phyloP scores from a whole-genome alignment of 176 grass and related monocot species.

The Oryza meridionalis region DNA sequence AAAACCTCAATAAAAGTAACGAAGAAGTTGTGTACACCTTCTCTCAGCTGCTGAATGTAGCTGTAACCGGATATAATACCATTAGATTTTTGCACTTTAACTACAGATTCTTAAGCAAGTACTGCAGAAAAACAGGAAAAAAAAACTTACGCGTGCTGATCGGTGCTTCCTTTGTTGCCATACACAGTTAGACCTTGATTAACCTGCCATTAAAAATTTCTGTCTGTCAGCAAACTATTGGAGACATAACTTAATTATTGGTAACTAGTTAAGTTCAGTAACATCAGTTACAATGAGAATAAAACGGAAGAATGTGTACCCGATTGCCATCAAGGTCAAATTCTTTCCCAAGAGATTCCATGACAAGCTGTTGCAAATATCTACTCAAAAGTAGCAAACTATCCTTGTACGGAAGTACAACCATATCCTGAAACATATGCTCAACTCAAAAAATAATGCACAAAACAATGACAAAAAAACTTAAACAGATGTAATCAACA shows the following conservation, averaged over 20 bases:
- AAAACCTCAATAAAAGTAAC: slow-evolving; percentile 98
- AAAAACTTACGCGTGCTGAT: slow-evolving; percentile 91
- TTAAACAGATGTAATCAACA: slow-evolving; percentile 17
- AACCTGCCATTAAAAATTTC: slow-evolving; percentile 58
- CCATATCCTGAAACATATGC: slow-evolving; percentile 85
- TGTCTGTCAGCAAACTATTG: slow-evolving; percentile 14
- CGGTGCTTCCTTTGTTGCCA: slow-evolving; percentile 99
- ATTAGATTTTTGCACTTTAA: slow-evolving; percentile 29
- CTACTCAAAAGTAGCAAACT: slow-evolving; percentile 97
- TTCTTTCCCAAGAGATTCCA: slow-evolving; percentile 99
- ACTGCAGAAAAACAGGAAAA: slow-evolving; percentile 1
- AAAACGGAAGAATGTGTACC: slow-evolving; percentile 57
- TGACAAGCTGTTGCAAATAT: slow-evolving; percentile 99
- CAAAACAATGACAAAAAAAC: slow-evolving; percentile 43
- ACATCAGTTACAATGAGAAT: slow-evolving; percentile 26
- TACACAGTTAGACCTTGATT: slow-evolving; percentile 98
- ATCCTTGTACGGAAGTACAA: slow-evolving; percentile 99
- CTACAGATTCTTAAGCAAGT: neutral
- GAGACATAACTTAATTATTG: neutral
- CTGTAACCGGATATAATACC: slow-evolving; percentile 46
- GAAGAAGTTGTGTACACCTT: slow-evolving; percentile 98
- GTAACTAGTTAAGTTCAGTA: neutral
- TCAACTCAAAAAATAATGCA: slow-evolving; percentile 29
- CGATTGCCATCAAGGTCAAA: slow-evolving; percentile 94
- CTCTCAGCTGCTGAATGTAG: slow-evolving; percentile 99